Base-by-base conservation (phyloP, 495 filamentous ascomycete species). In the Aspergillus indologenus region DNA sequence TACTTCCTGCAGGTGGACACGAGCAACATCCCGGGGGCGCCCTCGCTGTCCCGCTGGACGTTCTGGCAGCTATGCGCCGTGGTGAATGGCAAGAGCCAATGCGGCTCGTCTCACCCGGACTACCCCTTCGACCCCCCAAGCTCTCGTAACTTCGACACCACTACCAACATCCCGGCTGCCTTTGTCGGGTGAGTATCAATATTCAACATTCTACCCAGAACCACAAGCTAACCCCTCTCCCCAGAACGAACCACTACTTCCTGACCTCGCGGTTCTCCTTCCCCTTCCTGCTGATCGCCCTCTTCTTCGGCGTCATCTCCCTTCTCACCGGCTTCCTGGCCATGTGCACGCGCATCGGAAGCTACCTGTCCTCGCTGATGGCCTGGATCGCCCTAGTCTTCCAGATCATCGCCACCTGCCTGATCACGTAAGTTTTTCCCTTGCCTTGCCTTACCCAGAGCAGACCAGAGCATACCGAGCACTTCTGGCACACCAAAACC, bases 1-100 rank as follows among this genome's bases (percentile, higher is more conserved):
- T 96, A 87, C 76, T 95, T 96, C 80, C 83, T 96, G 29, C 81
- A 87, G 67, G 88, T 86, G 63, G 79, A 85, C 68, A 93, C 90
- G 15, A 72, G 76, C 47, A 83, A 77, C 65, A 91, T 95, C 65
- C 75, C 85, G 12, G 83, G 83, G 20, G 85, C 91, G 1, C 81
- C 84, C 20, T 31, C 81, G 34, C 61, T 82, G 8, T 85, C 90
- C 8, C 85, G 92, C 73, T 96, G 92, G 92, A 94, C 91, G 3
- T 93, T 87, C 75, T 93, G 92, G 83, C 85, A 86, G 64, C 70
- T 93, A n/a, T 89, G 85, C 71, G 68, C 73, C 23, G 82, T 81
- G 24, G 68, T 61, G 5, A 73, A 81, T 53, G 86, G 85, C 19
- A 73, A 68, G 54, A 89, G 82, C 62, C 61, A 79, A 46, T 90